A percentile compares a stretch with the other conserved stretches of the same genome.
Conservation (phyloP, 2,329 filamentous ascomycete species). For the Scolecobasidium constrictum region DNA sequence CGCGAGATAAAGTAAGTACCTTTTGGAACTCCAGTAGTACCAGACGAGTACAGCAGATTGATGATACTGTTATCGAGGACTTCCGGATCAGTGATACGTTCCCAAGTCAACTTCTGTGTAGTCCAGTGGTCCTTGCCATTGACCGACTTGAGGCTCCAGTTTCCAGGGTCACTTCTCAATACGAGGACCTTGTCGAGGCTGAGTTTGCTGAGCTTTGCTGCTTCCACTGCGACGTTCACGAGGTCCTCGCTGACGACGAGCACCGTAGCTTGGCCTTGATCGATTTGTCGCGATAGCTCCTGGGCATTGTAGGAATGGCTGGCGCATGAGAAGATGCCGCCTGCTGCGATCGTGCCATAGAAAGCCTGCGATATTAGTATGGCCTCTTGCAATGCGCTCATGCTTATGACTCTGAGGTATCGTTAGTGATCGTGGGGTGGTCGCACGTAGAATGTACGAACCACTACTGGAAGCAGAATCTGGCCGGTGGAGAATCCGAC, state of each 20-base stretch:
- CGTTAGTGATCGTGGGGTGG: no score
- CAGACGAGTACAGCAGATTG: constrained; percentile 35
- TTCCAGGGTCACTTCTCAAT: constrained; percentile 31
- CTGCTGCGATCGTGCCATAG: constrained; percentile 47
- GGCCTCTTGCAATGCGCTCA: no score
- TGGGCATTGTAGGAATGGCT: constrained; percentile 37
- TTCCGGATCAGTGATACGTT: constrained; percentile 38
- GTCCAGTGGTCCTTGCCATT: not conserved
- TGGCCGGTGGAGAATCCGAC: constrained; percentile 48
- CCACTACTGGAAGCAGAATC: constrained; percentile 40
- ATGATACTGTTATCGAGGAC: constrained; percentile 36
- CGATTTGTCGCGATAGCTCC: constrained; percentile 41
- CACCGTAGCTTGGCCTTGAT: constrained; percentile 29
- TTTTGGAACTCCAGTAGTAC: constrained; percentile 38
- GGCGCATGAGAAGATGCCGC: constrained; percentile 48
- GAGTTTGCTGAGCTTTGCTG: constrained; percentile 39
- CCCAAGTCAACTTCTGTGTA: constrained; percentile 29
- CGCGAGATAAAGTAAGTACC: no score
- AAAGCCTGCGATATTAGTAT: no score
- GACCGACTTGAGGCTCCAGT: not conserved
- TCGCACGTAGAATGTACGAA: no score
- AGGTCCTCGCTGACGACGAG: constrained; percentile 39
- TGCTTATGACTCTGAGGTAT: no score
- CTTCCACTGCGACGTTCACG: constrained; percentile 34
- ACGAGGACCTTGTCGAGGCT: constrained; percentile 37